Conservation (phyloP, 2,329 filamentous ascomycete species). For the Hymenotorrendiella dingleyae region DNA sequence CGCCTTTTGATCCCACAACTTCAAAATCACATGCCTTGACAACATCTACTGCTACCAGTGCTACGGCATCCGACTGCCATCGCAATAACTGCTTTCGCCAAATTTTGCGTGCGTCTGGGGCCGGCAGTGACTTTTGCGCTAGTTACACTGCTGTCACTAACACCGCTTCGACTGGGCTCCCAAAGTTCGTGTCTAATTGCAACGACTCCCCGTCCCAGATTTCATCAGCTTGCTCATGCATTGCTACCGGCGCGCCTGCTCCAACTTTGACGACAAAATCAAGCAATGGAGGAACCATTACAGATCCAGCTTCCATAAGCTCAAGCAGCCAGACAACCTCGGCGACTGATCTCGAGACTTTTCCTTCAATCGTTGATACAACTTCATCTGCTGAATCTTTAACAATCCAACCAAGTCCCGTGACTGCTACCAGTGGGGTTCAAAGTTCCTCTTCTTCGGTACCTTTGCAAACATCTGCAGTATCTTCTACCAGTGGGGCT, state of each 20-base stretch:
- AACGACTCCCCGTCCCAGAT: conserved; percentile 15
- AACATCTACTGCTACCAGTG: neutral
- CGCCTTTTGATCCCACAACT: neutral
- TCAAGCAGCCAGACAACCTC: conserved; percentile 2
- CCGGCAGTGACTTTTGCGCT: conserved; percentile 20
- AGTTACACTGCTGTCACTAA: conserved; percentile 21
- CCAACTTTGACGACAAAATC: neutral
- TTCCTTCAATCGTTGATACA: conserved; percentile 3
- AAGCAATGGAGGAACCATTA: neutral
- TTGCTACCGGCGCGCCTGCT: conserved; percentile 5
- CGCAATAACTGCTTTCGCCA: conserved; percentile 25
- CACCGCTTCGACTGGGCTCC: conserved; percentile 17
- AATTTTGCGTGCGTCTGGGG: conserved; percentile 14
- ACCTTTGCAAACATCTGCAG: too few relatives aligned
- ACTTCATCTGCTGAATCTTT: neutral
- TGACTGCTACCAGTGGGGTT: neutral
- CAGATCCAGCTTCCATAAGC: conserved; percentile 2
- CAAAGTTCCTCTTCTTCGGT: neutral
- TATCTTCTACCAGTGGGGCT: too few relatives aligned
- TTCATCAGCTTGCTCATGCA: conserved; percentile 24
- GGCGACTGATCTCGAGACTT: conserved; percentile 1
- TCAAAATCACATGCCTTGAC: too few relatives aligned
- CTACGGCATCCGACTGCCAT: conserved; percentile 13
- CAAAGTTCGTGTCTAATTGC: conserved; percentile 22
- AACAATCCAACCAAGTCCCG: neutral